phyloP scores from a whole-genome alignment of 208 protist species.

The Crithidia bombi region DNA sequence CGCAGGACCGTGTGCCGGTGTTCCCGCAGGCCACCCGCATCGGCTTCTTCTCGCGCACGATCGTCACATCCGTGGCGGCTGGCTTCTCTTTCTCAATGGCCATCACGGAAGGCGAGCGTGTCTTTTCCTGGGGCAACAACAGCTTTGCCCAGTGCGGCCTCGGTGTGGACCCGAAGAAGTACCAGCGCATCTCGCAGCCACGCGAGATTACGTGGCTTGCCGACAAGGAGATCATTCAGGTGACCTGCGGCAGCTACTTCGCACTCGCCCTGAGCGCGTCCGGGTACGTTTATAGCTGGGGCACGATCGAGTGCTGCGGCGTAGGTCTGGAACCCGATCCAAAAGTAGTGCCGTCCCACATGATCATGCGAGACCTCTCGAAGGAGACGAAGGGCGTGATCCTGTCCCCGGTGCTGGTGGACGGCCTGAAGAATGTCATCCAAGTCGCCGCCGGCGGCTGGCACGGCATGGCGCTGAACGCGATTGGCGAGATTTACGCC shows the following conservation, averaged over 20 bases:
- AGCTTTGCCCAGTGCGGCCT: constrained; percentile 80
- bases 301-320: constrained; percentile 82
- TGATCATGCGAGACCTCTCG: constrained; percentile 59
- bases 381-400: constrained; percentile 56
- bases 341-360: constrained; percentile 45
- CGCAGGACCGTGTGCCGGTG: constrained; percentile 69
- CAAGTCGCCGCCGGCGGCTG: constrained; percentile 70
- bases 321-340: constrained; percentile 55
- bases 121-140: constrained; percentile 88
- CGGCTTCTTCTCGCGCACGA: constrained; percentile 58
- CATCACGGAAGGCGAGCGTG: constrained; percentile 72
- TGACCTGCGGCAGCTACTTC: constrained; percentile 85
- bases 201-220: constrained; percentile 71
- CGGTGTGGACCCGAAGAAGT: constrained; percentile 65
- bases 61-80: constrained; percentile 58
- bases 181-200: constrained; percentile 57
- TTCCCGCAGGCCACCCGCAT: constrained; percentile 67
- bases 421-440: constrained; percentile 59
- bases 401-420: constrained; percentile 57
- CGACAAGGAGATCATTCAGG: constrained; percentile 82
- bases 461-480: constrained; percentile 81
- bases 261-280: constrained; percentile 65
- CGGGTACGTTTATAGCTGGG: constrained; percentile 85
- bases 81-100: constrained; percentile 67
- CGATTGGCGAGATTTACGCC: constrained; percentile 72